A percentile compares a stretch with the other conserved stretches of the same genome.
phyloP scores from a whole-genome alignment of 352 stramenopile species.

The Globisporangium camurandrum region DNA sequence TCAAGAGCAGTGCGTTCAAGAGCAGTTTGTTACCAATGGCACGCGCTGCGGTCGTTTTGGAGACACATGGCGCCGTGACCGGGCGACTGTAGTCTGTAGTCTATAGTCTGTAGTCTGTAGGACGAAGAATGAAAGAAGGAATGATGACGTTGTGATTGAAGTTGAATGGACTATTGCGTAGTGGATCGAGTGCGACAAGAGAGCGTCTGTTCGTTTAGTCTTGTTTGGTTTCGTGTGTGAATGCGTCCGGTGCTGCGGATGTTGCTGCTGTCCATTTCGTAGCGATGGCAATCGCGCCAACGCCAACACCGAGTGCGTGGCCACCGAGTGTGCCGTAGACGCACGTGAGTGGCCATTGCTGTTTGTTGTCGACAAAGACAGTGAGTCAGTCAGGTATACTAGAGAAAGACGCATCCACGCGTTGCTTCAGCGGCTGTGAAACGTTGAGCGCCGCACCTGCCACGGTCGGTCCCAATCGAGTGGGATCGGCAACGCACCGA shows the following conservation, averaged over 20 bases:
- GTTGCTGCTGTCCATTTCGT: neutral
- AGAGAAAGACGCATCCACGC: neutral
- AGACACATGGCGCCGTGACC: neutral
- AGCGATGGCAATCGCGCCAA: slow-evolving; percentile 1
- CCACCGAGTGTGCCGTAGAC: slow-evolving; percentile 61
- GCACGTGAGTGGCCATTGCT: slow-evolving; percentile 85
- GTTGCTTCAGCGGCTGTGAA: neutral
- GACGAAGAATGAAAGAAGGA: no score
- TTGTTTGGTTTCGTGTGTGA: slow-evolving; percentile 3
- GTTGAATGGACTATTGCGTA: no score
- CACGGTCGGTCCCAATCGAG: slow-evolving; percentile 85
- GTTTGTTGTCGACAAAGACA: neutral
- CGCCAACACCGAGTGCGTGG: slow-evolving; percentile 30
- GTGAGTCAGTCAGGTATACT: neutral
- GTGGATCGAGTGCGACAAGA: no score
- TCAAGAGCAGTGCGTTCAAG: slow-evolving; percentile 69
- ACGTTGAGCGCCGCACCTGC: slow-evolving; percentile 46
- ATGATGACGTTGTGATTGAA: no score
- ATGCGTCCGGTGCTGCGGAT: neutral
- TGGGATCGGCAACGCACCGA: slow-evolving; percentile 73
- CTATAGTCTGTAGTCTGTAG: neutral
- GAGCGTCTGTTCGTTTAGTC: no score
- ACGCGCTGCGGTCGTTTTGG: slow-evolving; percentile 2
- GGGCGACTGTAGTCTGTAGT: neutral
- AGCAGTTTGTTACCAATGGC: slow-evolving; percentile 20